Percentiles rank a stretch among this genome's conserved stretches.
Conservation (phyloP, 1,284 basidiomycete genomes). For the Earliella scabrosa region DNA sequence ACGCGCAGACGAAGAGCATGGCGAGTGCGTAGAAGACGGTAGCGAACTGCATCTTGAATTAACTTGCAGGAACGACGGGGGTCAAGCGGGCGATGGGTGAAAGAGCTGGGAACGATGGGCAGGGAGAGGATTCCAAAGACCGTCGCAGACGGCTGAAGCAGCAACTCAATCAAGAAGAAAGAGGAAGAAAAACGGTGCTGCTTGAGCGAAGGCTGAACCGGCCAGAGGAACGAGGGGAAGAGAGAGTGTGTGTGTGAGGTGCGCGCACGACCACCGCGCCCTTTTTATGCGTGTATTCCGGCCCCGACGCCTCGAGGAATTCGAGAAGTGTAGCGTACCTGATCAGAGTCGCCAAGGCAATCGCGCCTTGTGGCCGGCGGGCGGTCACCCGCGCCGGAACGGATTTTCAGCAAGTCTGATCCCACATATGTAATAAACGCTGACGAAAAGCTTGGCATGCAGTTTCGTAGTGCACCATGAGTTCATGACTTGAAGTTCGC, state of each 20-base stretch:
- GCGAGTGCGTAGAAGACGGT: constrained; percentile 25
- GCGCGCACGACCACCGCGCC: background rate
- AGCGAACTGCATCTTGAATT: constrained; percentile 22
- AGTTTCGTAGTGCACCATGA: too few species aligned
- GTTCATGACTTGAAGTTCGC: too few species aligned
- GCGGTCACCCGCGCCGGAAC: background rate
- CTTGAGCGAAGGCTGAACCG: constrained; percentile 26
- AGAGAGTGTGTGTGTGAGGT: constrained; percentile 1
- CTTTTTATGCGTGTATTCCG: background rate
- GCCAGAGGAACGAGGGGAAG: constrained; percentile 22
- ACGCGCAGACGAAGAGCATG: constrained; percentile 22
- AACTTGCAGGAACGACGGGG: background rate
- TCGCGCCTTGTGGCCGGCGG: constrained; percentile 5
- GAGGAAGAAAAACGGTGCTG: constrained; percentile 16
- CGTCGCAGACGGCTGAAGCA: constrained; percentile 27
- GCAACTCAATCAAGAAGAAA: constrained; percentile 16
- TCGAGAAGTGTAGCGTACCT: constrained; percentile 14
- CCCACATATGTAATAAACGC: too few species aligned
- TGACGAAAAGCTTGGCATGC: too few species aligned
- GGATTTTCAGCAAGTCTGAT: too few species aligned
- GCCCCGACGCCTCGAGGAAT: background rate
- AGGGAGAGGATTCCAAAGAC: constrained; percentile 22
- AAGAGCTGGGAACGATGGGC: background rate
- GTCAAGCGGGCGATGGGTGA: background rate
- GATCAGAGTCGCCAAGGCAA: constrained; percentile 18